Base-by-base conservation (phyloP, 2,329 filamentous ascomycete species). In the Orbilia ellipsospora region DNA sequence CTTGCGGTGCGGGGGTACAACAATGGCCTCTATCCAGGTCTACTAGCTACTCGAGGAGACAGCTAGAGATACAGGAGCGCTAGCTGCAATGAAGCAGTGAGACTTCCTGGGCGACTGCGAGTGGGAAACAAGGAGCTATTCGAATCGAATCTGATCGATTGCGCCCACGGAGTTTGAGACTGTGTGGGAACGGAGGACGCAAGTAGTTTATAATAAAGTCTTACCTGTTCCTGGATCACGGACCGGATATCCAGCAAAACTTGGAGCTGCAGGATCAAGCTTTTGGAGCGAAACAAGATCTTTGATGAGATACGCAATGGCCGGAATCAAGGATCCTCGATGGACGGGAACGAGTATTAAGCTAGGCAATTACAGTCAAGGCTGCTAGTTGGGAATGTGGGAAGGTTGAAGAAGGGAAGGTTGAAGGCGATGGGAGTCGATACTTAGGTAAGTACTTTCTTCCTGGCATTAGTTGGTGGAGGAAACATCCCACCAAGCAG, bases 31-130 rank as follows among this genome's bases (percentile, higher is more conserved):
- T 36, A 48, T 48, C 15, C 44, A n/a, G 6, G 44, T 6, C 7
- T 18, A 13, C 44, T n/a, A 48, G 44, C 51, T 8, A 31, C 23
- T 55, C 15, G 12, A 20, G 7, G 26, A 48, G 44, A 48, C 13
- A 48, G 44, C 44, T n/a, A 18, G 31, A 36, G 31, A 36, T 23
- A 6, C 31, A 36, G 5, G 31, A 36, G 6, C 10, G 31, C 15
- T 13, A 50, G 65, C 44, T 62, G 65, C 65, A 69, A 28, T 26
- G 26, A 15, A 68, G 64, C 55, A 61, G 52, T 48, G n/a, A 62
- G 26, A 50, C 57, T 54, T 55, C 56, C 15, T 20, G 45, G 55
- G 15, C 16, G 8, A 62, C 48, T 45, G 23, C 13, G 45, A 28
- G 16, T 36, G 36, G 55, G 26, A 44, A 16, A 44, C 5, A 62